Percentiles rank a stretch among this genome's conserved stretches.
These are phyloP conservation scores for Suhomyces kunorum DNA, from an alignment of 1,139 yeast genomes.

Conservation along the genomic window DNA sequence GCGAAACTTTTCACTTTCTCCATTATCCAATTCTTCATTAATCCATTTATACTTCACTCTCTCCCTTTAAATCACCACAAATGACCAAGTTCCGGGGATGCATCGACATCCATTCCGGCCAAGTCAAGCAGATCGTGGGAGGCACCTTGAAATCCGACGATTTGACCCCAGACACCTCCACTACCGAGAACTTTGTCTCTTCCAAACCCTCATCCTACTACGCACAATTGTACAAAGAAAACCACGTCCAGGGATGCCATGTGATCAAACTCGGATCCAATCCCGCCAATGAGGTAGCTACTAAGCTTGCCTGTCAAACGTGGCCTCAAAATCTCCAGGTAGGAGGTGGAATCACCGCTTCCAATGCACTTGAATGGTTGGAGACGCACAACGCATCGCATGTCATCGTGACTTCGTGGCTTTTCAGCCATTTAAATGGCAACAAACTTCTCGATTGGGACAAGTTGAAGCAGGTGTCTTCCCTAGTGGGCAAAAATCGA, in stretches of 20 bases:
- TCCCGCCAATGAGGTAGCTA: constrained; percentile 79
- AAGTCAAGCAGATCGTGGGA: constrained; percentile 96
- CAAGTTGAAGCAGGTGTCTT: constrained; percentile 50
- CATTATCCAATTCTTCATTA: too few relatives aligned
- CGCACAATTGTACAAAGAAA: constrained; percentile 64
- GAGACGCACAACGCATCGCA: constrained; percentile 64
- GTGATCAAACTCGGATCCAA: constrained; percentile 85
- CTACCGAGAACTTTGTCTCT: constrained; percentile 80
- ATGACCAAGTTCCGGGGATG: constrained; percentile 95
- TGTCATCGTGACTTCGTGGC: constrained; percentile 90
- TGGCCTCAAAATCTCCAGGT: constrained; percentile 81
- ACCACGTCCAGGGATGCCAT: constrained; percentile 74
- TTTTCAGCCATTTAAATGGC: constrained; percentile 56
- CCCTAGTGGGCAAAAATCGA: constrained; percentile 59
- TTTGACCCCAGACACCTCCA: constrained; percentile 25
- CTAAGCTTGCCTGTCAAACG: constrained; percentile 65
- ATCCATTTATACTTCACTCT: too few relatives aligned
- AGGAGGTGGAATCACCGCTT: constrained; percentile 86
- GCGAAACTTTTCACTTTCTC: constrained; percentile 1
- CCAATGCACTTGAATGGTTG: constrained; percentile 78
- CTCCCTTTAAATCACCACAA: too few relatives aligned
- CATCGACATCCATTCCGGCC: constrained; percentile 91
- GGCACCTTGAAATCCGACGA: constrained; percentile 73
- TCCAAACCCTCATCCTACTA: constrained; percentile 73
- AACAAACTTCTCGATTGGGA: constrained; percentile 53